A percentile compares a stretch with the other conserved stretches of the same genome.
phyloP scores from a whole-genome alignment of 176 grass and related monocot genomes.

The Olyra latifolia region DNA sequence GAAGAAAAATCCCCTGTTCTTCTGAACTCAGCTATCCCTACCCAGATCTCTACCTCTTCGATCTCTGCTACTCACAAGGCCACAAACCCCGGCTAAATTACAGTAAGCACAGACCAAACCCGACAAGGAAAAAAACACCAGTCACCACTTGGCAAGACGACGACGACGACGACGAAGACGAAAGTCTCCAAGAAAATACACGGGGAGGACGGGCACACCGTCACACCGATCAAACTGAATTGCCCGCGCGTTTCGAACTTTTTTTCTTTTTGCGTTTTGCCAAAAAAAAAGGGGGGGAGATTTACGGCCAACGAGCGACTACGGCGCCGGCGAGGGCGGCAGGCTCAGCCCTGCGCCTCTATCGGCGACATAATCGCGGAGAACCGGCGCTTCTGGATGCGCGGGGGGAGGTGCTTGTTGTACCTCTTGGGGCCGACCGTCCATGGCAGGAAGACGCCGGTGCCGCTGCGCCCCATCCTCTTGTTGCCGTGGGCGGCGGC shows the following conservation, averaged over 20 bases:
- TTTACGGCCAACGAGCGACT: not conserved
- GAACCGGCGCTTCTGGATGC: slow-evolving; percentile 96
- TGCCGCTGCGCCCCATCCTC: slow-evolving; percentile 66
- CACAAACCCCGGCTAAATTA: slow-evolving; percentile 54
- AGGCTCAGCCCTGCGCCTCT: slow-evolving; percentile 60
- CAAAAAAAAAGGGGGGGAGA: slow-evolving; percentile 34
- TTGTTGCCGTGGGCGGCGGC: slow-evolving; percentile 35
- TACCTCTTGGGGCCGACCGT: slow-evolving; percentile 86
- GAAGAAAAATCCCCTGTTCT: not conserved
- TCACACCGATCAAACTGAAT: slow-evolving; percentile 7
- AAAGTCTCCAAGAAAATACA: slow-evolving; percentile 46
- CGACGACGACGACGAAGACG: slow-evolving; percentile 6
- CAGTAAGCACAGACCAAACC: slow-evolving; percentile 42
- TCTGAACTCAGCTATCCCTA: slow-evolving; percentile 49
- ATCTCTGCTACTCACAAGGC: slow-evolving; percentile 35
- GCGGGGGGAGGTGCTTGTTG: slow-evolving; percentile 91
- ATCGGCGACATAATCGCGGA: slow-evolving; percentile 68
- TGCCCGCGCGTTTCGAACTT: slow-evolving; percentile 17
- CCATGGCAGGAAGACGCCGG: slow-evolving; percentile 97
- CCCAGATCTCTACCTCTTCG: slow-evolving; percentile 34
- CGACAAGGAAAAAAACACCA: slow-evolving; percentile 11
- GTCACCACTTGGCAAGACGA: slow-evolving; percentile 11
- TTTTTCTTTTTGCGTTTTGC: not conserved
- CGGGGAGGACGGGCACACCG: slow-evolving; percentile 8
- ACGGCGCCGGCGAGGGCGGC: slow-evolving; percentile 1